These are phyloP conservation scores for Sonneratia caseolaris DNA, from an alignment of 345 rosid genomes.

Conservation along the genomic window DNA sequence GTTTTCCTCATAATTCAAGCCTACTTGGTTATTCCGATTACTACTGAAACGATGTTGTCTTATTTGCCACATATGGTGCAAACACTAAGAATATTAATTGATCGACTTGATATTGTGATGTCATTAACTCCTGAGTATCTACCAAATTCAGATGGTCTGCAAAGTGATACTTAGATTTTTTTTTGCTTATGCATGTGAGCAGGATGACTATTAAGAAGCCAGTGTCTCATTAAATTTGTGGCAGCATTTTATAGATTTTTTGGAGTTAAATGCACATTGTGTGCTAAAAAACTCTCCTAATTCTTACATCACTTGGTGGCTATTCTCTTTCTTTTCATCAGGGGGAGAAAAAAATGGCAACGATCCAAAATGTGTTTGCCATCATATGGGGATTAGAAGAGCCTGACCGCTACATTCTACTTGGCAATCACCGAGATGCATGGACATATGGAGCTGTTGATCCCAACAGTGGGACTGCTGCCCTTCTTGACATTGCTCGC, in stretches of 20 bases:
- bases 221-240: neutral
- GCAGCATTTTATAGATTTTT: neutral
- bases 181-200: neutral
- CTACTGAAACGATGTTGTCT: neutral
- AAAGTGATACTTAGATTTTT: neutral
- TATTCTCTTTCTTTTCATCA: slow-evolving; percentile 15
- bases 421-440: slow-evolving; percentile 93
- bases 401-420: slow-evolving; percentile 70
- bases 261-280: neutral
- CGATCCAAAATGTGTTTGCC: slow-evolving; percentile 57
- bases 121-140: neutral
- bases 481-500: slow-evolving; percentile 79
- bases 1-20: no score
- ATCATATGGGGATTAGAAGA: slow-evolving; percentile 68
- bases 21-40: neutral
- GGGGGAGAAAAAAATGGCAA: slow-evolving; percentile 66
- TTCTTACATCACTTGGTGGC: neutral
- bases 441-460: slow-evolving; percentile 99
- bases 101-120: neutral
- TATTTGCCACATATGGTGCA: neutral
- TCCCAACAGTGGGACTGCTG: slow-evolving; percentile 96
- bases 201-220: neutral
- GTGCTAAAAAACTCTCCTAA: no score
- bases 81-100: neutral
- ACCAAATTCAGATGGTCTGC: neutral